Evolutionary conservation across 768 basidiomycete species (phyloP).

Genomic region (Suillus hirtellus): DNA sequence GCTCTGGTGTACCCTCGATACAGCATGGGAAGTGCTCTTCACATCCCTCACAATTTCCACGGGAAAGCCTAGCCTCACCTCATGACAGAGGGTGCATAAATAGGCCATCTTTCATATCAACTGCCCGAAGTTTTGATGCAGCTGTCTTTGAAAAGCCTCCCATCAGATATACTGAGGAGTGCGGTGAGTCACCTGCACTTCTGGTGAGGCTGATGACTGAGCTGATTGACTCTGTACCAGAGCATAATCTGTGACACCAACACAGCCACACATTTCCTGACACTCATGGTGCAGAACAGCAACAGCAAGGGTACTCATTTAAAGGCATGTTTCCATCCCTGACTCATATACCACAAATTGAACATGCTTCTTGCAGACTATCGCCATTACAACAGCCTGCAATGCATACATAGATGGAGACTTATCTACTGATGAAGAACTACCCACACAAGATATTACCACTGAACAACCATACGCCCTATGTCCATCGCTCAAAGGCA

Average conservation of each 20-base stretch:
- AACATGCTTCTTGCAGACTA: no score
- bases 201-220: conserved; percentile 19
- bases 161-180: conserved; percentile 27
- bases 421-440: no score
- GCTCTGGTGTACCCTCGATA: conserved; percentile 49
- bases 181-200: conserved; percentile 27
- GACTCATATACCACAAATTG: no score
- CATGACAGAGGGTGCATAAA: conserved; percentile 5
- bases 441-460: no score
- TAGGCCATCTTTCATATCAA: neutral
- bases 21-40: conserved; percentile 50
- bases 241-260: conserved; percentile 21
- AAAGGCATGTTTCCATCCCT: no score
- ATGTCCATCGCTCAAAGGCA: no score
- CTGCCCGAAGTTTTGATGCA: conserved; percentile 51
- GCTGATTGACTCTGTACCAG: conserved; percentile 16
- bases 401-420: no score
- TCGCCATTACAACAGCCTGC: no score
- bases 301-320: neutral
- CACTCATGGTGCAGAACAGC: conserved; percentile 24
- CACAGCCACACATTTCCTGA: conserved; percentile 22
- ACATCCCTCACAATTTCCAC: conserved; percentile 37
- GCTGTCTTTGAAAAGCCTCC: conserved; percentile 49
- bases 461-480: no score
- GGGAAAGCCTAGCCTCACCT: conserved; percentile 39